Evolutionary conservation across 495 filamentous ascomycete genomes (phyloP).

Genomic region (Pseudomonodictys pantanalensis): DNA sequence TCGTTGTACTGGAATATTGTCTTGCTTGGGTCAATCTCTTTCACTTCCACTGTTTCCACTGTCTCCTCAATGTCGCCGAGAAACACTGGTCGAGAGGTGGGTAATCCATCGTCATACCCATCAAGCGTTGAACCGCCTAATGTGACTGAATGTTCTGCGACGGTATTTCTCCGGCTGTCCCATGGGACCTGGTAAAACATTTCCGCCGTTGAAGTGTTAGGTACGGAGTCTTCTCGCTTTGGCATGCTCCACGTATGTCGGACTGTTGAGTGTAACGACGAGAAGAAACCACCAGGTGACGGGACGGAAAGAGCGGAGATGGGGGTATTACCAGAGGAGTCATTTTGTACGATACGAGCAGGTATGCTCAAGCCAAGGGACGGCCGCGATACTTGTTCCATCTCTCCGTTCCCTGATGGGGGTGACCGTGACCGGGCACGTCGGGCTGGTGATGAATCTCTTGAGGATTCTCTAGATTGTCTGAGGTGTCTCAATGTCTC

Average conservation of each 20-base stretch:
- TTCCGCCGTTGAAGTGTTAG: conserved; percentile 49
- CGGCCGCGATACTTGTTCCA: conserved; percentile 37
- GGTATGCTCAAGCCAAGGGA: conserved; percentile 31
- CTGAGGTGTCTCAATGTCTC: conserved; percentile 75
- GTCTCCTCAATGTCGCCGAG: conserved; percentile 17
- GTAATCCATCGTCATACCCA: conserved; percentile 53
- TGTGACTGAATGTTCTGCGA: conserved; percentile 46
- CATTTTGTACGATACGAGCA: conserved; percentile 41
- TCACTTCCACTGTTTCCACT: conserved; percentile 37
- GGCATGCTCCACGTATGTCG: conserved; percentile 71
- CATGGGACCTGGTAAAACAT: conserved; percentile 82
- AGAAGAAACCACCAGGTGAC: conserved; percentile 88
- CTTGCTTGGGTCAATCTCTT: conserved; percentile 40
- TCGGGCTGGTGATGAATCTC: conserved; percentile 49
- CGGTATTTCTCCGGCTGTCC: conserved; percentile 40
- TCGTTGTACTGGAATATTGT: conserved; percentile 65
- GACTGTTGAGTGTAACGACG: conserved; percentile 66
- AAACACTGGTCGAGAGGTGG: conserved; percentile 53
- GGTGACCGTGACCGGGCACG: conserved; percentile 50
- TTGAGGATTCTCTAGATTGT: conserved; percentile 54
- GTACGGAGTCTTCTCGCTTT: conserved; percentile 38
- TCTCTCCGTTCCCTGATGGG: conserved; percentile 49
- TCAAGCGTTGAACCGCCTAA: conserved; percentile 31
- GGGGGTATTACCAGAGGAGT: conserved; percentile 45
- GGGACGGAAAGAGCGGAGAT: conserved; percentile 67